Conservation (phyloP, 1,139 yeast species). For the Geotrichum carabidarum region DNA sequence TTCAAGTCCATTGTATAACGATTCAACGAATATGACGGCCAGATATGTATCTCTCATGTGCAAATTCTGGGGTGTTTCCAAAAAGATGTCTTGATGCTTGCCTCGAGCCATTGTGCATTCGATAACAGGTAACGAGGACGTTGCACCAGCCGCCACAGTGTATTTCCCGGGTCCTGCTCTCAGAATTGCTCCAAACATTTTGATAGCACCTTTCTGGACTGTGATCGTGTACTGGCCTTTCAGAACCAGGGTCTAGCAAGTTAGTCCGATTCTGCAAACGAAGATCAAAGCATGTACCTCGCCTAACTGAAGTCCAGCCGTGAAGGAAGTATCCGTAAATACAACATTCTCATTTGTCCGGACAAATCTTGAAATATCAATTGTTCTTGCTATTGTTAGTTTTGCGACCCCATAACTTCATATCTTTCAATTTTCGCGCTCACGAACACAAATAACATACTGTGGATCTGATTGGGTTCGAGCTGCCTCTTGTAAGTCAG, state of each 20-base stretch:
- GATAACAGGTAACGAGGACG: slow-evolving; percentile 54
- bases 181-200: slow-evolving; percentile 50
- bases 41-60: slow-evolving; percentile 32
- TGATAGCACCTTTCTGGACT: slow-evolving; percentile 55
- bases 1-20: slow-evolving; percentile 45
- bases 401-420: neutral
- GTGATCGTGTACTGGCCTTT: slow-evolving; percentile 55
- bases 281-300: slow-evolving; percentile 9
- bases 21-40: slow-evolving; percentile 44
- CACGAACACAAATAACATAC: neutral
- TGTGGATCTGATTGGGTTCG: neutral
- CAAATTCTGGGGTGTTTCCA: slow-evolving; percentile 19
- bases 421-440: neutral
- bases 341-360: slow-evolving; percentile 6
- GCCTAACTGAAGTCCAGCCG: slow-evolving; percentile 14
- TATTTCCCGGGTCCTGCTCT: slow-evolving; percentile 24
- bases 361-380: neutral
- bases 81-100: slow-evolving; percentile 35
- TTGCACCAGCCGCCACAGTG: slow-evolving; percentile 44
- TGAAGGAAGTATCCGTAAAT: neutral
- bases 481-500: neutral
- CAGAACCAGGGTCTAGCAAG: slow-evolving; percentile 39
- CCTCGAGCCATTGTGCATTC: slow-evolving; percentile 43
- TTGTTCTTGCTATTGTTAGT: neutral
- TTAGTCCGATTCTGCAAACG: neutral